Conservation (phyloP, 352 stramenopile species). For the Phytophthora europaea region DNA sequence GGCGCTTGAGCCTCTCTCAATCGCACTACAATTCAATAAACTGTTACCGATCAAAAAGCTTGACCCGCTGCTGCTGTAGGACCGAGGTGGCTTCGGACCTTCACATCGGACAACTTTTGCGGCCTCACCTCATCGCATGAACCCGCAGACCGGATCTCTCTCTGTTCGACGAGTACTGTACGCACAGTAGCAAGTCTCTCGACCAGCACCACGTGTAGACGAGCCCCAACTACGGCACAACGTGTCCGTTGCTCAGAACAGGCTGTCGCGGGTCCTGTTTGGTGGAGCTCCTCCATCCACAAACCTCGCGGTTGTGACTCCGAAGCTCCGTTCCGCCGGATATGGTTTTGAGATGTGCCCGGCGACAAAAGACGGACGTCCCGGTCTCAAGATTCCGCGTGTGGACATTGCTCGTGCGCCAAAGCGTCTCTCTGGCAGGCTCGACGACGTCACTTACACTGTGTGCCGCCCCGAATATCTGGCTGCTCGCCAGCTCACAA, state of each 20-base stretch:
- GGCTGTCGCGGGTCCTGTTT: slow-evolving; percentile 19
- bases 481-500: slow-evolving; percentile 32
- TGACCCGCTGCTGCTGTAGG: background rate
- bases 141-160: slow-evolving; percentile 25
- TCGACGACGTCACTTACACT: slow-evolving; percentile 18
- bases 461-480: slow-evolving; percentile 19
- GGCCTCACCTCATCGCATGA: slow-evolving; percentile 34
- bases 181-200: background rate
- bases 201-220: slow-evolving; percentile 5
- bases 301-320: slow-evolving; percentile 22
- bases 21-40: background rate
- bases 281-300: slow-evolving; percentile 19
- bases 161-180: background rate
- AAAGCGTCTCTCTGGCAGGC: slow-evolving; percentile 33
- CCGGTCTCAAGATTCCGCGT: slow-evolving; percentile 38
- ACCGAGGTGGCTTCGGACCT: slow-evolving; percentile 23
- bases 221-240: background rate
- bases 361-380: slow-evolving; percentile 42
- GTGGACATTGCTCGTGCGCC: slow-evolving; percentile 25
- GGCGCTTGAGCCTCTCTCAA: background rate
- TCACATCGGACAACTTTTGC: slow-evolving; percentile 30
- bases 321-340: slow-evolving; percentile 30
- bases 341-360: slow-evolving; percentile 40
- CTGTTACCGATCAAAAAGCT: background rate
- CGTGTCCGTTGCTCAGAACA: slow-evolving; percentile 8